Percentiles rank a stretch among this genome's conserved stretches.
Evolutionary conservation across 2,329 filamentous ascomycete species (phyloP).

Genomic region (Colletotrichum limetticola): DNA sequence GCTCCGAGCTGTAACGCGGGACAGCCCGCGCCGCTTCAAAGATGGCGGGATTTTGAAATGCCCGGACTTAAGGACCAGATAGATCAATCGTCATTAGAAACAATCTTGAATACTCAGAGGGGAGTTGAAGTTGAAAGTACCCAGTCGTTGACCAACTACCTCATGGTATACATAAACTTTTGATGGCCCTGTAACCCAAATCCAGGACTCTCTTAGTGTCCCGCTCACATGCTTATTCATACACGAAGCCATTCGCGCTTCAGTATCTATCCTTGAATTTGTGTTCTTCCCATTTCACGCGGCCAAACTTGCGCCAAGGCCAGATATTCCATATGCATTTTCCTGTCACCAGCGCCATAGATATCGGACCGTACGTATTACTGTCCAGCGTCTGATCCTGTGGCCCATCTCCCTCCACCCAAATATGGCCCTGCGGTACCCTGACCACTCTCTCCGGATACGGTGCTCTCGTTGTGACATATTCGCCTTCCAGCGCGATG

Average conservation of each 20-base stretch:
- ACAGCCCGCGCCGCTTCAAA: neutral
- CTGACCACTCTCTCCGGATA: conserved; percentile 66
- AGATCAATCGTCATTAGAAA: neutral
- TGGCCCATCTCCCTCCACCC: conserved; percentile 92
- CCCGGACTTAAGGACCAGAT: neutral
- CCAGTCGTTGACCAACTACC: neutral
- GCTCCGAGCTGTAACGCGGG: neutral
- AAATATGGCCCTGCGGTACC: conserved; percentile 87
- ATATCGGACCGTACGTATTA: conserved; percentile 89
- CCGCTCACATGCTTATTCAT: neutral
- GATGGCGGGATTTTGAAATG: neutral
- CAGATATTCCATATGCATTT: conserved; percentile 78
- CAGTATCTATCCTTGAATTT: conserved; percentile 43
- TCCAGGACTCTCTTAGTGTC: neutral
- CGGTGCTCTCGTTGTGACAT: conserved; percentile 72
- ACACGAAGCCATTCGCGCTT: conserved; percentile 16
- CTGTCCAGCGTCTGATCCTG: conserved; percentile 80
- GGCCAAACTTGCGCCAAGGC: conserved; percentile 70
- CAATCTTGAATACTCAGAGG: neutral
- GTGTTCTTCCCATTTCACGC: conserved; percentile 68
- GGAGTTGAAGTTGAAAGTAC: neutral
- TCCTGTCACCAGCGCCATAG: conserved; percentile 79
- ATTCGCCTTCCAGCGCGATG: conserved; percentile 82
- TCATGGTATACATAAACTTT: neutral
- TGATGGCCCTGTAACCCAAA: neutral